Base-by-base conservation (phyloP, 2,329 filamentous ascomycete species). In the Aspergillus arachidicola region DNA sequence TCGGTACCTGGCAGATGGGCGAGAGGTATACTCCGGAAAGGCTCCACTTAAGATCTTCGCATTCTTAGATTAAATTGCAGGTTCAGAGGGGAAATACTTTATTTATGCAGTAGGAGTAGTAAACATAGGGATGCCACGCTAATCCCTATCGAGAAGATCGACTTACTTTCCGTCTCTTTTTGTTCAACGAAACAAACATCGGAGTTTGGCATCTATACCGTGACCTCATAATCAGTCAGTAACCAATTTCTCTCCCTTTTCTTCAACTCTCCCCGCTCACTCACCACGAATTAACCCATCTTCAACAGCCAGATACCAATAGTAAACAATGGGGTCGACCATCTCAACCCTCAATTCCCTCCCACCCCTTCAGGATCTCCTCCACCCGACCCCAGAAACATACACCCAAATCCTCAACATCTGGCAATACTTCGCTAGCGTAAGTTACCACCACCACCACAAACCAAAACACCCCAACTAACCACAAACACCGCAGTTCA, bases 401-500 rank as follows among this genome's bases (percentile, higher is more conserved):
- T 81, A 80, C 63, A 64, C 71, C 11, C 61, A 70, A 11, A 54
- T 78, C 14, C 60, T 80, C 28, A 73, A 71, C 30, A 64, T 75
- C 46, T 82, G 81, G 66, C 79, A 81, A 68, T 78, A 78, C 66
- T 81, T 82, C 60, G 79, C 78, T 12, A 23, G 78, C 28, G 80
- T 82, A 71, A 73, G 78, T 72, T 88, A 56, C 28, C 11, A 50
- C 43, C 45, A 41, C 16, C 34, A 36, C 14, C 14, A 36, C 48
- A 34, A 34, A 34, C 34, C 16, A 5, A 26, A 30, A 54, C 58
- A 14, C 30, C 10, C 67, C 59, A 10, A 38, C 59, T 70, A 63
- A 69, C 58, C n/a, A 28, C 61, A 67, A 59, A 66, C 60, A 14
- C 21, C 54, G 7, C 64, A 96, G 93, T 73, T 93, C 66, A 89